phyloP scores from a whole-genome alignment of 306 rosid genomes.

The cucumber (Cucumis sativus) region DNA sequence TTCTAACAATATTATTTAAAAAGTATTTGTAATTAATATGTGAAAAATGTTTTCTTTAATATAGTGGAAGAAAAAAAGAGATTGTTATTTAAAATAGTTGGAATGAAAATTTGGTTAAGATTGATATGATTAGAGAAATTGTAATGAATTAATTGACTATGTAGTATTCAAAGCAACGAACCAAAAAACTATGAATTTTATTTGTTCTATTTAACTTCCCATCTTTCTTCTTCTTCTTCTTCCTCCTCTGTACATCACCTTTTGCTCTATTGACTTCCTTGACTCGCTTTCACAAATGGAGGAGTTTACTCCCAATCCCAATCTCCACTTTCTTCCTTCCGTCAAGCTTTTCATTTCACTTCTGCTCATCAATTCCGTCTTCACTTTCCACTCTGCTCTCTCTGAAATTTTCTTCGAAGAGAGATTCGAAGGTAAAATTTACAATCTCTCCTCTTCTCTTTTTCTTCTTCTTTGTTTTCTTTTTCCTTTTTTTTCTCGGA shows the following conservation, averaged over 20 bases:
- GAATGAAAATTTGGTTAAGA: neutral
- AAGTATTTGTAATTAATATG: too few relatives aligned
- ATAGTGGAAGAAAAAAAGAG: too few relatives aligned
- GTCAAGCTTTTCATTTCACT: neutral
- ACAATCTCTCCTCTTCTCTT: neutral
- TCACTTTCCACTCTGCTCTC: constrained; percentile 19
- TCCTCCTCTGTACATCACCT: neutral
- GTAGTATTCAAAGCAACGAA: neutral
- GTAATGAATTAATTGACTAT: neutral
- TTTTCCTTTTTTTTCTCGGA: neutral
- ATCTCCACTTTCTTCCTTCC: neutral
- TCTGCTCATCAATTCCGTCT: neutral
- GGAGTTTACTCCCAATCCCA: neutral
- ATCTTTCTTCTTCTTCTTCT: neutral
- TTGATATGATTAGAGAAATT: neutral
- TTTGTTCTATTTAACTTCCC: too few relatives aligned
- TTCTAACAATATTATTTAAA: too few relatives aligned
- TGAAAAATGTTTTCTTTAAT: too few relatives aligned
- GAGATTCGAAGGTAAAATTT: constrained; percentile 55
- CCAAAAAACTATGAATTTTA: neutral
- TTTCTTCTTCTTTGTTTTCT: neutral
- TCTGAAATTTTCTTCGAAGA: constrained; percentile 83
- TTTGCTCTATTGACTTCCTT: neutral
- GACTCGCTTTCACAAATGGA: neutral
- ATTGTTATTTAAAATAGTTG: too few relatives aligned